Evolutionary conservation across 1,139 yeast genomes (phyloP).

Genomic region (Zygoascus sp.): DNA sequence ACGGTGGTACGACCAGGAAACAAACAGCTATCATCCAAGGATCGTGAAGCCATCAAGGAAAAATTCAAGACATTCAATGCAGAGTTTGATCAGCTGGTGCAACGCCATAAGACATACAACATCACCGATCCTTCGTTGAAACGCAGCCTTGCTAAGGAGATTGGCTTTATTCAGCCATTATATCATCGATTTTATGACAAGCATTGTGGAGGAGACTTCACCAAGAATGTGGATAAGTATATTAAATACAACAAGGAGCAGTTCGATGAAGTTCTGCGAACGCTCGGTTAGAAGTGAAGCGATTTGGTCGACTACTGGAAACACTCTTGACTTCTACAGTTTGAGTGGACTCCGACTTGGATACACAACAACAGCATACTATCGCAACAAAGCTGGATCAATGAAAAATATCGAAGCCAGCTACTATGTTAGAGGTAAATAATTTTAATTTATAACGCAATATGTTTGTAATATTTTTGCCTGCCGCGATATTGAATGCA

Average conservation of each 20-base stretch:
- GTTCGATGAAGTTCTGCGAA: slow-evolving; percentile 44
- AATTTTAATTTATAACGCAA: not conserved
- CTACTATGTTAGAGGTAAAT: too few relatives aligned
- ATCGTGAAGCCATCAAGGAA: slow-evolving; percentile 80
- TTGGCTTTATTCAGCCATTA: slow-evolving; percentile 71
- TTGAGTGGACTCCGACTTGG: too few relatives aligned
- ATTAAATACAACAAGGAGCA: slow-evolving; percentile 63
- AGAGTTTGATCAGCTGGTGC: slow-evolving; percentile 71
- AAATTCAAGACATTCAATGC: slow-evolving; percentile 76
- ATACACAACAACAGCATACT: too few relatives aligned
- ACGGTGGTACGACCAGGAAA: slow-evolving; percentile 29
- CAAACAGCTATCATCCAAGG: slow-evolving; percentile 45
- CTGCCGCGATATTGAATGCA: not conserved
- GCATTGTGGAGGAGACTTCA: slow-evolving; percentile 63
- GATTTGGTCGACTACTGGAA: too few relatives aligned
- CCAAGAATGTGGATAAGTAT: slow-evolving; percentile 68
- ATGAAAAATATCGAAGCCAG: too few relatives aligned
- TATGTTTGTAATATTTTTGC: not conserved
- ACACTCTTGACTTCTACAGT: too few relatives aligned
- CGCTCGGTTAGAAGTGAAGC: too few relatives aligned
- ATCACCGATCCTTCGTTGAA: slow-evolving; percentile 65
- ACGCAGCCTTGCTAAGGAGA: slow-evolving; percentile 57
- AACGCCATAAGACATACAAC: slow-evolving; percentile 57
- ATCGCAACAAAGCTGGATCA: too few relatives aligned
- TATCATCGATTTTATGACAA: slow-evolving; percentile 80